phyloP scores from a whole-genome alignment of 2,329 filamentous ascomycete species.

The Aspergillus fischeri region DNA sequence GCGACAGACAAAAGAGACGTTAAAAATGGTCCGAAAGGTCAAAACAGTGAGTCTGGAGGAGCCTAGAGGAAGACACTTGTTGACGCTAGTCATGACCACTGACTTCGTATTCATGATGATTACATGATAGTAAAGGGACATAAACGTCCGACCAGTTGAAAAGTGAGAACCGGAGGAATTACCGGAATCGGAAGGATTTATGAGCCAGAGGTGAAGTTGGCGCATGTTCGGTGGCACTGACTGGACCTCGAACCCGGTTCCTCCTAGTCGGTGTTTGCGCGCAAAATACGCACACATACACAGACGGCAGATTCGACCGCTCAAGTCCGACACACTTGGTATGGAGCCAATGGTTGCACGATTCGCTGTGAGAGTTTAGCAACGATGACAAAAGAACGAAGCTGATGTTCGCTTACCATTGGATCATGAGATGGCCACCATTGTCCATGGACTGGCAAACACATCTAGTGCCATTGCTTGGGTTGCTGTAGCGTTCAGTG shows the following conservation, averaged over 20 bases:
- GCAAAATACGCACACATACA: conserved; percentile 52
- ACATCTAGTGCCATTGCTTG: conserved; percentile 54
- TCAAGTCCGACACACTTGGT: conserved; percentile 55
- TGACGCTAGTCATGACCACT: not conserved
- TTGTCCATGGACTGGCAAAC: conserved; percentile 54
- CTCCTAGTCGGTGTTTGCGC: conserved; percentile 40
- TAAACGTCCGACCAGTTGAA: not conserved
- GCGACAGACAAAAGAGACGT: not conserved
- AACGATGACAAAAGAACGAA: not conserved
- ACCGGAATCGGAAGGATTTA: conserved; percentile 39
- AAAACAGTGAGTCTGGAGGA: not conserved
- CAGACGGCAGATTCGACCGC: conserved; percentile 42
- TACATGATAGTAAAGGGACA: not conserved
- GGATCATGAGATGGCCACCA: conserved; percentile 55
- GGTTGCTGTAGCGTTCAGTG: conserved; percentile 50
- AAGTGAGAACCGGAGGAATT: not conserved
- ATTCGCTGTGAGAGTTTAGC: conserved; percentile 43
- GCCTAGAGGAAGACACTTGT: not conserved
- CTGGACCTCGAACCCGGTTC: conserved; percentile 33
- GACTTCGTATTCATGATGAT: not conserved
- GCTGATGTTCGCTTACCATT: conserved; percentile 46
- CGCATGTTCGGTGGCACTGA: conserved; percentile 26
- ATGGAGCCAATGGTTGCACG: conserved; percentile 61
- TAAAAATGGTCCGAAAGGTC: not conserved
- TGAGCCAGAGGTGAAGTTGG: conserved; percentile 40